These are phyloP conservation scores for Lathyrus aphaca DNA, from an alignment of 306 rosid genomes.

Conservation along the genomic window DNA sequence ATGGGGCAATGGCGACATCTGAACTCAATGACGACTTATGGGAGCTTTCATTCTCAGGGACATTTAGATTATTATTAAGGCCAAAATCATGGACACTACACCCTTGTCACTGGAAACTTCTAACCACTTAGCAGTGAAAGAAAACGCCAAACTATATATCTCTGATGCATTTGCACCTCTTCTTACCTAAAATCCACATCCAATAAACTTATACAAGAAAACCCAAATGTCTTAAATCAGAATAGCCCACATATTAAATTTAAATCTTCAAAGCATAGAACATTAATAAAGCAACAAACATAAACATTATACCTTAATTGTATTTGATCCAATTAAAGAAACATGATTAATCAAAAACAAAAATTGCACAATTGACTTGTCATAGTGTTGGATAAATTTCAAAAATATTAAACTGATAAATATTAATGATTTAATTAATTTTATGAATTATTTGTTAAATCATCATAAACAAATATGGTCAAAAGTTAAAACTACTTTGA, in stretches of 20 bases:
- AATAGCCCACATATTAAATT: slow-evolving; percentile 17
- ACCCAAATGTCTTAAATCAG: slow-evolving; percentile 16
- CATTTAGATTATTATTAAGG: slow-evolving; percentile 74
- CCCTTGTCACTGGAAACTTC: slow-evolving; percentile 95
- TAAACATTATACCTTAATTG: background rate
- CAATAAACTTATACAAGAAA: slow-evolving; percentile 15
- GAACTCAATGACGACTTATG: slow-evolving; percentile 49
- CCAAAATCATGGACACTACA: slow-evolving; percentile 87
- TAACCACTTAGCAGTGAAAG: slow-evolving; percentile 81
- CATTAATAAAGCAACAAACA: background rate
- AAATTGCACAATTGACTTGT: background rate
- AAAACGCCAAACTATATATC: slow-evolving; percentile 86
- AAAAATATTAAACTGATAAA: no score
- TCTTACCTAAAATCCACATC: slow-evolving; percentile 62
- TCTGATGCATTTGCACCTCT: slow-evolving; percentile 90
- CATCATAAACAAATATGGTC: no score
- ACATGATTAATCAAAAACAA: background rate
- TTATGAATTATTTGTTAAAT: no score
- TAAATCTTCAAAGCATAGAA: background rate
- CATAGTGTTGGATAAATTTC: no score
- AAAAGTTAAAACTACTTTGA: no score
- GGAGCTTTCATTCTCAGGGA: no score
- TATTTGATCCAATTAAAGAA: background rate
- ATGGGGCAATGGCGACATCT: slow-evolving; percentile 45
- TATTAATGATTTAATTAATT: no score